A percentile compares a stretch with the other conserved stretches of the same genome.
Conservation (phyloP, 768 basidiomycete genomes). For the Boletus tylopilopsis region DNA sequence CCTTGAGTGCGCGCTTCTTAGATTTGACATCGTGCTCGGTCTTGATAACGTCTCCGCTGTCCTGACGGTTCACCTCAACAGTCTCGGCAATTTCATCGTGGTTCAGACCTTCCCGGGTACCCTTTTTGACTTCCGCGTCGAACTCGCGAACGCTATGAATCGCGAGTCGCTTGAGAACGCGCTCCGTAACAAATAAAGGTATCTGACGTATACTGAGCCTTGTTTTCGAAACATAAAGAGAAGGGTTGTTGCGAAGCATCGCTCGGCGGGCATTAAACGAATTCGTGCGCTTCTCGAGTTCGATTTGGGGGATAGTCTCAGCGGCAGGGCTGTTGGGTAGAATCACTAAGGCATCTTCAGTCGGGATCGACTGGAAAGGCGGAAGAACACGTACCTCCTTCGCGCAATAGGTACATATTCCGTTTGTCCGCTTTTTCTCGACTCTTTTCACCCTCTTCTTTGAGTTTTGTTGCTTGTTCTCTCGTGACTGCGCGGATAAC, state of each 20-base stretch:
- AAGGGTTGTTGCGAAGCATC: slow-evolving; percentile 87
- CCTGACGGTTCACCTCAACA: slow-evolving; percentile 25
- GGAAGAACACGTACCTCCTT: slow-evolving; percentile 66
- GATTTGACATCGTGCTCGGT: slow-evolving; percentile 19
- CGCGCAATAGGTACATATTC: slow-evolving; percentile 91
- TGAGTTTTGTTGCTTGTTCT: slow-evolving; percentile 82
- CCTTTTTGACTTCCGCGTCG: slow-evolving; percentile 69
- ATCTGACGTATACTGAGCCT: slow-evolving; percentile 93
- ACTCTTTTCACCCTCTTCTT: slow-evolving; percentile 81
- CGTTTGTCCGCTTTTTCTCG: slow-evolving; percentile 92
- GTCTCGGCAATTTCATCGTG: slow-evolving; percentile 67
- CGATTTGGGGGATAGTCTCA: slow-evolving; percentile 59
- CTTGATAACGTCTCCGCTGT: slow-evolving; percentile 28
- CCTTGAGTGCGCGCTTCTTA: slow-evolving; percentile 22
- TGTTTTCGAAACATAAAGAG: slow-evolving; percentile 90
- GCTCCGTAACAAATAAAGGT: slow-evolving; percentile 86
- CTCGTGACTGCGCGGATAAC: slow-evolving; percentile 88
- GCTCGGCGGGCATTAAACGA: slow-evolving; percentile 84
- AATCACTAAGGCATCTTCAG: slow-evolving; percentile 57
- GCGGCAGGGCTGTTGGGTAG: slow-evolving; percentile 85
- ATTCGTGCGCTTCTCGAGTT: slow-evolving; percentile 79
- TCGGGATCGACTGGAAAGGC: not conserved
- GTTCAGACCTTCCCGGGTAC: slow-evolving; percentile 55
- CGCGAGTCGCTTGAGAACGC: slow-evolving; percentile 83
- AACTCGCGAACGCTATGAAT: slow-evolving; percentile 78